A percentile compares a stretch with the other conserved stretches of the same genome.
These are phyloP conservation scores for Termitomyces bulborhizus DNA, from an alignment of 768 basidiomycete species.

Conservation along the genomic window DNA sequence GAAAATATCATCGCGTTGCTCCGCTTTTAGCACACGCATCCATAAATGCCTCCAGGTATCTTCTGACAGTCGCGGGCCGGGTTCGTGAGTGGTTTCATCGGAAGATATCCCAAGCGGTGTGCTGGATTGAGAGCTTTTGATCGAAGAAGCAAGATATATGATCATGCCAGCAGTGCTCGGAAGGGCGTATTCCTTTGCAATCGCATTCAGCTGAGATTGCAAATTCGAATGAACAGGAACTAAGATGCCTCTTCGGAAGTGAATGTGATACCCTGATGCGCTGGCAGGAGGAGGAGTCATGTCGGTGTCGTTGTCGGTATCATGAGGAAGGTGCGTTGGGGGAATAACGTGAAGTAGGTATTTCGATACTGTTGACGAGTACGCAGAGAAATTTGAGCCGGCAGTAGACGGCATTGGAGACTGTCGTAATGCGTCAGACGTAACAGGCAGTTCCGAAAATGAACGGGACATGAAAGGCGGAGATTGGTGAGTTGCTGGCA, in stretches of 20 bases:
- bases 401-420: slow-evolving; percentile 47
- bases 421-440: slow-evolving; percentile 34
- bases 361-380: slow-evolving; percentile 45
- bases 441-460: slow-evolving; percentile 25
- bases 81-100: slow-evolving; percentile 36
- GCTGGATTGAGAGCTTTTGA: slow-evolving; percentile 13
- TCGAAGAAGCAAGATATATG: slow-evolving; percentile 63
- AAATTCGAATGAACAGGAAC: slow-evolving; percentile 82
- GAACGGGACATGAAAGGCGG: slow-evolving; percentile 28
- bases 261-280: slow-evolving; percentile 72
- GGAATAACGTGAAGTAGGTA: slow-evolving; percentile 84
- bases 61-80: slow-evolving; percentile 80
- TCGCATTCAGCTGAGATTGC: slow-evolving; percentile 76
- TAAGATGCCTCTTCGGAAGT: slow-evolving; percentile 80
- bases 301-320: slow-evolving; percentile 39
- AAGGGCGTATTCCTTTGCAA: slow-evolving; percentile 90
- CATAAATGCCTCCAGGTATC: slow-evolving; percentile 88
- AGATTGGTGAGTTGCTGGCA: slow-evolving; percentile 43
- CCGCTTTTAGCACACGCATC: slow-evolving; percentile 61
- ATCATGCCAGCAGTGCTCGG: slow-evolving; percentile 81
- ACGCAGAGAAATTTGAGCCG: slow-evolving; percentile 31
- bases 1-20: slow-evolving; percentile 42
- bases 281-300: slow-evolving; percentile 45
- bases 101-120: slow-evolving; percentile 12
- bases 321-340: slow-evolving; percentile 64